Conservation (phyloP, 1,284 basidiomycete genomes). For the Sporisorium graminicola region DNA sequence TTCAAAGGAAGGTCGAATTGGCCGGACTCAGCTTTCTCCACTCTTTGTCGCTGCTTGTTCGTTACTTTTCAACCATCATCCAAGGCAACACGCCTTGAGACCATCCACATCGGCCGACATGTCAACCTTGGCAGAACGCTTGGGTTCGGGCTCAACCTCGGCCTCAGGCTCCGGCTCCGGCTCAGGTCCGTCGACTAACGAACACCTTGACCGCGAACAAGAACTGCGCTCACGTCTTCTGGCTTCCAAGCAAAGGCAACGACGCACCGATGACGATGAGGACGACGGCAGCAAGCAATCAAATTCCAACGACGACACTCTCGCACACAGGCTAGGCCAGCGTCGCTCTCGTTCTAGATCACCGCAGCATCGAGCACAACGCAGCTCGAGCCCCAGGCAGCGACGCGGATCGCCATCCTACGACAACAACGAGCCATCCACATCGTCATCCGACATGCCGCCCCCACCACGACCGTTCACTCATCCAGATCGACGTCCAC, state of each 20-base stretch:
- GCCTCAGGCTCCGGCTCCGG: slow-evolving; percentile 1
- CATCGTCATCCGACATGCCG: slow-evolving; percentile 13
- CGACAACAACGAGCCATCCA: slow-evolving; percentile 11
- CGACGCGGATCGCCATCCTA: slow-evolving; percentile 28
- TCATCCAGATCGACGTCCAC: slow-evolving; percentile 41
- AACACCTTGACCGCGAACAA: slow-evolving; percentile 27
- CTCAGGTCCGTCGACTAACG: slow-evolving; percentile 6
- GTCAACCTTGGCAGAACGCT: slow-evolving; percentile 33
- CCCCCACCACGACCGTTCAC: slow-evolving; percentile 17
- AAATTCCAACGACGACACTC: not conserved
- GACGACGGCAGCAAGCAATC: not conserved
- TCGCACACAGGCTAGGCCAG: not conserved
- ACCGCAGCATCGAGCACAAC: not conserved
- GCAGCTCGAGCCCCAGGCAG: slow-evolving; percentile 16
- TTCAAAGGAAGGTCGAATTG: not conserved
- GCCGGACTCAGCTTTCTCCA: slow-evolving; percentile 28
- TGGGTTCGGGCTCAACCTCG: slow-evolving; percentile 11
- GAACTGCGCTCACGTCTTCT: slow-evolving; percentile 36
- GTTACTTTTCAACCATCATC: slow-evolving; percentile 6
- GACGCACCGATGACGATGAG: not conserved
- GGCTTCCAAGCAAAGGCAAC: slow-evolving; percentile 27
- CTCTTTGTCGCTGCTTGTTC: not conserved
- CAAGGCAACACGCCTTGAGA: slow-evolving; percentile 2
- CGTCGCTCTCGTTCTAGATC: slow-evolving; percentile 10
- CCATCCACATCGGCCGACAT: slow-evolving; percentile 10